A percentile compares a stretch with the other conserved stretches of the same genome.
Conservation (phyloP, 768 basidiomycete genomes). For the Boletus rubroflammeus region DNA sequence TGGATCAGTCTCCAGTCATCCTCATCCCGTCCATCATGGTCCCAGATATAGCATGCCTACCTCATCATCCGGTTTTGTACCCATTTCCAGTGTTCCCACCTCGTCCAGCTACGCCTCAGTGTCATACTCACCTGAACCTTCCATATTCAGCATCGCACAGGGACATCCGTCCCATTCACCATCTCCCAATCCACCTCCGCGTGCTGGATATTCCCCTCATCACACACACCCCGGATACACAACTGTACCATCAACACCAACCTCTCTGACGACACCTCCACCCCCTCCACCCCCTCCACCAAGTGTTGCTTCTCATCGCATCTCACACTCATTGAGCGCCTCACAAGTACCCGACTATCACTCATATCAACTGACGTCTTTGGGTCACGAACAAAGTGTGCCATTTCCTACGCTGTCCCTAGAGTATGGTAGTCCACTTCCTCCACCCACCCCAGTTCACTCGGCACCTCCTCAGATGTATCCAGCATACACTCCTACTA, state of each 20-base stretch:
- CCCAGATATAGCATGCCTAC: constrained; percentile 67
- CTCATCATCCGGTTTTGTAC: constrained; percentile 66
- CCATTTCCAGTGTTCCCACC: constrained; percentile 39
- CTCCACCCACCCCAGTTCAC: constrained; percentile 22
- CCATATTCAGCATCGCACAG: constrained; percentile 32
- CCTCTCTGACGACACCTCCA: constrained; percentile 1
- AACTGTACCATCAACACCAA: constrained; percentile 7
- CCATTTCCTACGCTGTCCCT: constrained; percentile 27
- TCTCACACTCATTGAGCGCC: constrained; percentile 29
- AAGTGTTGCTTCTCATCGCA: constrained; percentile 13
- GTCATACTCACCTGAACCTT: constrained; percentile 33
- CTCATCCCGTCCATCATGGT: constrained; percentile 40
- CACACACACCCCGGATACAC: constrained; percentile 12
- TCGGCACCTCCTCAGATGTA: constrained; percentile 28
- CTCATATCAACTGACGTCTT: constrained; percentile 18
- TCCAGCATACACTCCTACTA: constrained; percentile 11
- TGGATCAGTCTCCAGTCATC: constrained; percentile 25
- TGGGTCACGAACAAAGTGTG: constrained; percentile 19
- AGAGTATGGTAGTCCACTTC: constrained; percentile 16
- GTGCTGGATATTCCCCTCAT: constrained; percentile 20
- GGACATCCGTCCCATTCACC: constrained; percentile 39
- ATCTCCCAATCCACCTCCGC: constrained; percentile 18
- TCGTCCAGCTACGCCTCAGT: constrained; percentile 36
- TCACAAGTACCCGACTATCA: constrained; percentile 27
- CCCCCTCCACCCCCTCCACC: constrained; percentile 11